phyloP scores from a whole-genome alignment of 169 alveolate genomes.

The Eimeria sp. region DNA sequence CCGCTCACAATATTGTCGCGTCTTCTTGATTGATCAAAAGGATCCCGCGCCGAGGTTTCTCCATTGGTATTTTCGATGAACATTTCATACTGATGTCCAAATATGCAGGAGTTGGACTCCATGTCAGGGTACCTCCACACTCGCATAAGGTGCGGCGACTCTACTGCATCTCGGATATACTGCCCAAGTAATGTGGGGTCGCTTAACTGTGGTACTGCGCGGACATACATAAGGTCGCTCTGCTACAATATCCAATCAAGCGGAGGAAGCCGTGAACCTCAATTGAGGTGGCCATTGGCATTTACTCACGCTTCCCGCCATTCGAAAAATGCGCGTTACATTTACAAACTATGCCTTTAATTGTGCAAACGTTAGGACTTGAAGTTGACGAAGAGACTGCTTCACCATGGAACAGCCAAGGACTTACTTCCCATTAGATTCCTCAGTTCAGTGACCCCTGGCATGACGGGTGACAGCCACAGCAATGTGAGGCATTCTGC shows the following conservation, averaged over 20 bases:
- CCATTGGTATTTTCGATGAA: too few species aligned
- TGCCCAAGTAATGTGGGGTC: not conserved
- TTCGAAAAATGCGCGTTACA: not conserved
- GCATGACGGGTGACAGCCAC: slow-evolving; percentile 54
- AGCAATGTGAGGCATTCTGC: slow-evolving; percentile 22
- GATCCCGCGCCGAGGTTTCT: too few species aligned
- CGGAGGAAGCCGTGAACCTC: not conserved
- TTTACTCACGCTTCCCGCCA: not conserved
- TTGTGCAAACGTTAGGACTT: not conserved
- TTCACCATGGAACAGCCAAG: not conserved
- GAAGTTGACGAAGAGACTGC: not conserved
- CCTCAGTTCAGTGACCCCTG: slow-evolving; percentile 18
- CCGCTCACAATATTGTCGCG: slow-evolving; percentile 25
- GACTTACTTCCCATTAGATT: slow-evolving; percentile 55
- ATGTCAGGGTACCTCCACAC: not conserved
- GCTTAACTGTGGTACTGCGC: slow-evolving; percentile 39
- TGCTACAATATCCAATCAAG: not conserved
- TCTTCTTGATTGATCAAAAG: not conserved
- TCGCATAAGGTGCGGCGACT: not conserved
- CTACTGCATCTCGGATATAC: not conserved
- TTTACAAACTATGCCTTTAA: not conserved
- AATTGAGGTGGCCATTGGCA: not conserved
- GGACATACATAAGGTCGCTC: not conserved
- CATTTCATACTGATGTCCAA: not conserved
- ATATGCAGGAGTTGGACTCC: slow-evolving; percentile 57